phyloP scores from a whole-genome alignment of 1,284 basidiomycete species.

The Microbotryum lychnidis-dioicae region DNA sequence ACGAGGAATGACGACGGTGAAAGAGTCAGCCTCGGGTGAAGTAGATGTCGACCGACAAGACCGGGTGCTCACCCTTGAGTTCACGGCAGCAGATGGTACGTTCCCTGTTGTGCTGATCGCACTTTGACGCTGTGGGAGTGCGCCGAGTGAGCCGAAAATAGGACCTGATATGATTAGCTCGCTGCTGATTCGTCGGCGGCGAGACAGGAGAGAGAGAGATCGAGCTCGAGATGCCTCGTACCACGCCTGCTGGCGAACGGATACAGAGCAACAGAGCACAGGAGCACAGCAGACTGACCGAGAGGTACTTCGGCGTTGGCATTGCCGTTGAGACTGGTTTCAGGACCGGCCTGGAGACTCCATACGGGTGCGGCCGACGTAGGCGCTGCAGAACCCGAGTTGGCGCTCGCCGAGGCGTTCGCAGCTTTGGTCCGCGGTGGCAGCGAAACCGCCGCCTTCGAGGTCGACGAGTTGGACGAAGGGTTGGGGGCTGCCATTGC shows the following conservation, averaged over 20 bases:
- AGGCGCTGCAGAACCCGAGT: neutral
- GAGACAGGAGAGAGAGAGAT: neutral
- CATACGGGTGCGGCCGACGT: conserved; percentile 18
- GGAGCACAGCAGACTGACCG: conserved; percentile 8
- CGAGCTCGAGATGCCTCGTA: too few species aligned
- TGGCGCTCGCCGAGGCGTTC: too few species aligned
- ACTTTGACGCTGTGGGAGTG: conserved; percentile 20
- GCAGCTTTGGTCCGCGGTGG: too few species aligned
- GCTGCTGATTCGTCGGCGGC: neutral
- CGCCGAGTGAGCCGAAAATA: too few species aligned
- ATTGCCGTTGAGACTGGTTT: neutral
- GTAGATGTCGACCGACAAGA: too few species aligned
- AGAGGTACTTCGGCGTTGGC: conserved; percentile 19
- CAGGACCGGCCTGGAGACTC: conserved; percentile 14
- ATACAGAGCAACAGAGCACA: neutral
- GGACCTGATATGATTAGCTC: neutral
- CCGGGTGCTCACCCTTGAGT: conserved; percentile 13
- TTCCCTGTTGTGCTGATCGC: conserved; percentile 30
- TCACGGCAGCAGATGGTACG: conserved; percentile 31
- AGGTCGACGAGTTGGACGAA: too few species aligned
- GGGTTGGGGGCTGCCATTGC: too few species aligned
- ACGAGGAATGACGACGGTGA: too few species aligned
- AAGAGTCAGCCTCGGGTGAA: too few species aligned
- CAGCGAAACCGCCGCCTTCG: too few species aligned
- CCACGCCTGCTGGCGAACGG: neutral